Evolutionary conservation across 2,329 filamentous ascomycete species (phyloP), one percentile per base, ranked within the genome.

Genomic region (Xylariaceae sp.): DNA sequence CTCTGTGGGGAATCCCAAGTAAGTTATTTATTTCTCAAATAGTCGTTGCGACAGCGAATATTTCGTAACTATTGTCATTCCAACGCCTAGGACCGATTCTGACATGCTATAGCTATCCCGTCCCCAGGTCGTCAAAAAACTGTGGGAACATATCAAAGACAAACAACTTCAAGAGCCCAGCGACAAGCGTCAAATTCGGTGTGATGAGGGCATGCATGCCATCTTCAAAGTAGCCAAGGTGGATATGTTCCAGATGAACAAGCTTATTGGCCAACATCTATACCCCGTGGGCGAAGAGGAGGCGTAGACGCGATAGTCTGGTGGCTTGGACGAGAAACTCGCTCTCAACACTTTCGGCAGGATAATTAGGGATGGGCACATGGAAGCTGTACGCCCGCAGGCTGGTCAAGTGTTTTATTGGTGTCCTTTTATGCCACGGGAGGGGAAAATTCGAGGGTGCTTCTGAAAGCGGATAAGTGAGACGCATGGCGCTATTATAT

Each of bases 161-260:
- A 85, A 91, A 58, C 81, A 90, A 38, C 82, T 99, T 6, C 94
- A 99, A 69, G 91, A 97, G 59, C 92, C 91, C 0, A 82, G 69
- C 56, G 92, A 99, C 73, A 92, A 91, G 68, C 87, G 94, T 18
- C 90, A 96, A 60, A 99, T 99, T 56, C 75, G 83, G 27, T 99
- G 94, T 71, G 94, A 99, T 69, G 89, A 95, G 19, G 84, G 83
- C 59, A 87, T 99, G 86, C 85, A 89, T 53, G 87, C 87, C 6
- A 87, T 99, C 7, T 99, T 99, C 75, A 95, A 95, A 69, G 81
- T 87, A 63, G 83, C 90, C 62, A 88, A 82, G 63, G 87, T 99
- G 44, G 90, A 97, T 71, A 99, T 99, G 94, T 99, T 99, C 70
- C 91, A 90, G 59, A 97, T 99, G 92, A 97, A 96, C 76, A 96